phyloP scores from a whole-genome alignment of 2,329 filamentous ascomycete species.

The Penicillium sp. region DNA sequence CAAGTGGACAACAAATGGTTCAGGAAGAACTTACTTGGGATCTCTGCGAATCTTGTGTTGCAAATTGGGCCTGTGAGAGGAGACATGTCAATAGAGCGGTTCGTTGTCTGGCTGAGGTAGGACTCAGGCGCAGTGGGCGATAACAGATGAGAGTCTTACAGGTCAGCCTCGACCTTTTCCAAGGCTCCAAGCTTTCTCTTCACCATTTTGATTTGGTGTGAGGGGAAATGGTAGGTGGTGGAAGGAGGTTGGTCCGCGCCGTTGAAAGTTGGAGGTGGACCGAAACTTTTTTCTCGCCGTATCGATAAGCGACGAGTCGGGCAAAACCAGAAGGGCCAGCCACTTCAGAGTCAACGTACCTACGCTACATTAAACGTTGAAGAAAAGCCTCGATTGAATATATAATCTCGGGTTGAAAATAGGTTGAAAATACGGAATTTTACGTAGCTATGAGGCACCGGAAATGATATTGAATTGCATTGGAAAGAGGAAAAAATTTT shows the following conservation, averaged over 20 bases:
- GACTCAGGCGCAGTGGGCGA: constrained; percentile 10
- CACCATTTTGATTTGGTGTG: constrained; percentile 58
- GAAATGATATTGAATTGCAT: background rate
- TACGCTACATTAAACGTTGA: too few species aligned
- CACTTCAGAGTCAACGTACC: background rate
- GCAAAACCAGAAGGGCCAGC: background rate
- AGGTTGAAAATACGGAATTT: background rate
- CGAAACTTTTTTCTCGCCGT: constrained; percentile 35
- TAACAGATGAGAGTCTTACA: constrained; percentile 56
- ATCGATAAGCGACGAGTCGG: constrained; percentile 37
- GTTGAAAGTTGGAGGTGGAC: background rate
- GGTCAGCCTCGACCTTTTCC: constrained; percentile 92
- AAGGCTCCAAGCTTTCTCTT: constrained; percentile 90
- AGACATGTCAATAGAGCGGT: constrained; percentile 29
- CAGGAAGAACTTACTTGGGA: constrained; percentile 63
- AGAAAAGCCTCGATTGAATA: background rate
- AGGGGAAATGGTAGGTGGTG: constrained; percentile 12
- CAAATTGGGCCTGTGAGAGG: constrained; percentile 68
- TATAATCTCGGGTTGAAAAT: too few species aligned
- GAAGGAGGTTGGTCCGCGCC: constrained; percentile 74
- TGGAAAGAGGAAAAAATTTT: constrained; percentile 28
- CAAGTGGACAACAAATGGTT: background rate
- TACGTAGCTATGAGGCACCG: background rate
- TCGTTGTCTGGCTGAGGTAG: background rate
- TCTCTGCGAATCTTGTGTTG: constrained; percentile 92